These are phyloP conservation scores for Phytophthora foliorum DNA, from an alignment of 352 stramenopile species.

Conservation along the genomic window DNA sequence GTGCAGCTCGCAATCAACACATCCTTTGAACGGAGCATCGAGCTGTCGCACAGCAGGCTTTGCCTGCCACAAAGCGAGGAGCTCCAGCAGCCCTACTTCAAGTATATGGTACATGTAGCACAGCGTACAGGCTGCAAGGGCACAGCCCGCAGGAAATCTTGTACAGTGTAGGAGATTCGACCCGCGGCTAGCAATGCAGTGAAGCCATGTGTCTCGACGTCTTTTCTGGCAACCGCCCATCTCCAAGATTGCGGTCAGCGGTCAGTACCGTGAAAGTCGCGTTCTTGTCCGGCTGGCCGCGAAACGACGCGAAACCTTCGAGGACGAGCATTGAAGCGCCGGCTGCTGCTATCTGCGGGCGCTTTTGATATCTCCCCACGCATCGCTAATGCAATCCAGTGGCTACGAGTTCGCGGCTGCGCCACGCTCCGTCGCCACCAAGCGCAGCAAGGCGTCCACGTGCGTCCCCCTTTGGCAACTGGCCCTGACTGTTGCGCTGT, in stretches of 20 bases:
- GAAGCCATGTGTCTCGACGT: slow-evolving; percentile 27
- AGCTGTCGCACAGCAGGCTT: slow-evolving; percentile 4
- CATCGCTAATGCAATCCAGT: slow-evolving; percentile 48
- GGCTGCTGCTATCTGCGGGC: background rate
- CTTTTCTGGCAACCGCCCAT: slow-evolving; percentile 17
- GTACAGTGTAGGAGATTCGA: too few relatives aligned
- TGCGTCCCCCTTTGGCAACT: slow-evolving; percentile 25
- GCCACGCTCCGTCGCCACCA: slow-evolving; percentile 78
- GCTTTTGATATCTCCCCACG: background rate
- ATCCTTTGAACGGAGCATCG: slow-evolving; percentile 5
- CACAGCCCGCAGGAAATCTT: too few relatives aligned
- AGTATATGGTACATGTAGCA: background rate
- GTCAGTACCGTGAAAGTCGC: slow-evolving; percentile 6
- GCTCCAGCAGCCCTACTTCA: background rate
- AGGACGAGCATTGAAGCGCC: slow-evolving; percentile 25
- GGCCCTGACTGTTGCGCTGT: background rate
- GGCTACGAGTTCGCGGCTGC: slow-evolving; percentile 82
- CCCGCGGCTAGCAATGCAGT: background rate
- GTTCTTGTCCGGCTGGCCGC: background rate
- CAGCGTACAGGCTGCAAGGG: background rate
- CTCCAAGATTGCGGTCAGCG: slow-evolving; percentile 9
- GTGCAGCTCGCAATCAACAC: slow-evolving; percentile 17
- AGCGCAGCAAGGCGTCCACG: slow-evolving; percentile 67
- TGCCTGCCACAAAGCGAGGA: background rate
- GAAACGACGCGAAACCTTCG: slow-evolving; percentile 30